Base-by-base conservation (phyloP, 805 yeast genomes). In the Wickerhamiella spandovensis region DNA sequence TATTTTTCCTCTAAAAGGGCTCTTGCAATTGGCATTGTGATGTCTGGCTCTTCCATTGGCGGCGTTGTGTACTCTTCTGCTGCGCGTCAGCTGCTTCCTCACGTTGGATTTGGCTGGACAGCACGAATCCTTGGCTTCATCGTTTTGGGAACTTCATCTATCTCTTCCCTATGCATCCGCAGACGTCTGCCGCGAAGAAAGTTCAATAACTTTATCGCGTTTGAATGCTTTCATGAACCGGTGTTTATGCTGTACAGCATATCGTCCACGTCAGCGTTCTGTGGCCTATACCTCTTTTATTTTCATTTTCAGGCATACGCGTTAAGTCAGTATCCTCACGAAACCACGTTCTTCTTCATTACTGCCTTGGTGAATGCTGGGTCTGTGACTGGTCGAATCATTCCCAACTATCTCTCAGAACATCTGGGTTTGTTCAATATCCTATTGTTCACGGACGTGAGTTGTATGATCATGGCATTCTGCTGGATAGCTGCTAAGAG, bases 81-180 rank as follows among this genome's bases (percentile, higher is more conserved):
- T 66, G 67, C 75, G 17, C 67, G 73, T 43, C 60, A 59, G 20
- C 60, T 75, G 45, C 68, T 72, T 48, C 51, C 56, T 7, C 57
- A 61, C 15, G 67, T 75, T 24, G 82, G 82, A 1, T 76, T 74
- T 56, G 67, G 66, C 12, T 77, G 81, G 81, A 72, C 77, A 3
- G 66, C 74, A 44, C 66, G 82, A 48, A 65, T 70, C n/a, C 61
- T 76, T 47, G 76, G 76, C 0, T 71, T 77, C 54, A 59, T 76
- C 21, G 64, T 70, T 46, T 52, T 67, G 7, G 66, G 52, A 0
- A 61, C 66, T 15, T 50, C 55, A 15, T 25, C 48, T 5, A 39
- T 63, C 8, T 49, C 64, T 46, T 56, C 60, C 20, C 18, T 60
- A 6, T 44, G 59, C 18, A 46, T 63, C 42, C 54, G 53, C 22